Conservation (phyloP, 2,329 filamentous ascomycete species). For the Knufia petricola region DNA sequence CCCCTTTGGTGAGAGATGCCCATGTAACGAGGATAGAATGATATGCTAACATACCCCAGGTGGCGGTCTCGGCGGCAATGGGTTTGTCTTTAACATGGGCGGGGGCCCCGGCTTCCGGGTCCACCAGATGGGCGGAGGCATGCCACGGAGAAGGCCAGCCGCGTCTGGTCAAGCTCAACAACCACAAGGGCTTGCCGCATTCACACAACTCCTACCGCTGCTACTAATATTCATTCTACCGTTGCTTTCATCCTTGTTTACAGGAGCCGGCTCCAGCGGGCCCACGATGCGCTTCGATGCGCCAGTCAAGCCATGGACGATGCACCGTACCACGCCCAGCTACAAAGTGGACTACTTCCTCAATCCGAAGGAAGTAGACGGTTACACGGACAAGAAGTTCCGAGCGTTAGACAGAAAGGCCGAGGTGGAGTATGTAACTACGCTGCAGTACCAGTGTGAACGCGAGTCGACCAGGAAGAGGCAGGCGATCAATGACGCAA, state of each 20-base stretch:
- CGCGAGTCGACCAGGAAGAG: slow-evolving; percentile 57
- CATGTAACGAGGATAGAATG: slow-evolving; percentile 7
- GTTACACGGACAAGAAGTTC: slow-evolving; percentile 61
- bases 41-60: slow-evolving; percentile 26
- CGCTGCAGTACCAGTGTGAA: slow-evolving; percentile 63
- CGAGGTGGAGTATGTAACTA: slow-evolving; percentile 61
- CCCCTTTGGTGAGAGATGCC: slow-evolving; percentile 50
- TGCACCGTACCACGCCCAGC: slow-evolving; percentile 59
- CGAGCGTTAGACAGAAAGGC: slow-evolving; percentile 65
- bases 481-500: slow-evolving; percentile 63
- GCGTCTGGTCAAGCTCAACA: slow-evolving; percentile 46
- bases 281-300: slow-evolving; percentile 70
- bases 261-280: slow-evolving; percentile 45
- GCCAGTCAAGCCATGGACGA: slow-evolving; percentile 60
- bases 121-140: slow-evolving; percentile 82
- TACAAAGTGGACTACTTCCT: slow-evolving; percentile 76
- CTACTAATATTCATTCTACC: slow-evolving; percentile 82
- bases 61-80: slow-evolving; percentile 64
- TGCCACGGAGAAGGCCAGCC: slow-evolving; percentile 66
- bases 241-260: slow-evolving; percentile 70
- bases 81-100: slow-evolving; percentile 91
- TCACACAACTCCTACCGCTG: slow-evolving; percentile 71
- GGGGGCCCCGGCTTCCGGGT: slow-evolving; percentile 85
- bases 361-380: slow-evolving; percentile 65
- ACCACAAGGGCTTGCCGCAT: slow-evolving; percentile 45